phyloP scores from a whole-genome alignment of 2,329 filamentous ascomycete species.

The Fusarium nisikadoi region DNA sequence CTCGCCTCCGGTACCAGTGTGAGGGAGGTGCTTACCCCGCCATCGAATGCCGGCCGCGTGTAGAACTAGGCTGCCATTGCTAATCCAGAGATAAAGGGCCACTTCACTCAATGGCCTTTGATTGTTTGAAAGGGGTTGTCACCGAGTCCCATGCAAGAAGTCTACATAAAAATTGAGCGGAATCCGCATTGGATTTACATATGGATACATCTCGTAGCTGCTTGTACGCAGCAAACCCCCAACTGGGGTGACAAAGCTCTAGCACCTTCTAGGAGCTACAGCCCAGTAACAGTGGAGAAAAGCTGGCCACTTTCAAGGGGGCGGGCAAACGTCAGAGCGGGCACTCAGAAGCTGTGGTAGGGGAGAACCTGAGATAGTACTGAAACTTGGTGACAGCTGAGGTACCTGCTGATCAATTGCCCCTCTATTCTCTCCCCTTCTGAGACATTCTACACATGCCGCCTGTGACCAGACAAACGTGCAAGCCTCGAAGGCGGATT shows the following conservation, averaged over 20 bases:
- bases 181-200: not conserved
- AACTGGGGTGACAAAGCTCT: constrained; percentile 32
- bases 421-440: constrained; percentile 53
- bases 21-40: constrained; percentile 29
- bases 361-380: not conserved
- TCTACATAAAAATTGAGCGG: not conserved
- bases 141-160: not conserved
- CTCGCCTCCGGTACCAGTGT: not conserved
- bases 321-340: constrained; percentile 35
- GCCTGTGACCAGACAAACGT: constrained; percentile 33
- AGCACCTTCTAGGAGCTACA: constrained; percentile 40
- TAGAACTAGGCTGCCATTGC: constrained; percentile 23
- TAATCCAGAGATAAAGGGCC: not conserved
- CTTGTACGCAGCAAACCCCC: not conserved
- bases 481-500: constrained; percentile 34
- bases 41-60: constrained; percentile 34
- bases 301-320: constrained; percentile 18
- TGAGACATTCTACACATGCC: constrained; percentile 52
- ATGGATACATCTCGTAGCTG: constrained; percentile 11
- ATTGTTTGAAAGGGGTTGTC: not conserved
- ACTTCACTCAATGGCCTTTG: not conserved
- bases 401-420: constrained; percentile 38
- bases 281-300: constrained; percentile 37
- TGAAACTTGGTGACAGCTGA: not conserved
- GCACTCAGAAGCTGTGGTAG: constrained; percentile 12